Conservation (phyloP, 768 basidiomycete genomes). For the Rhodosporidiobolus sp. region DNA sequence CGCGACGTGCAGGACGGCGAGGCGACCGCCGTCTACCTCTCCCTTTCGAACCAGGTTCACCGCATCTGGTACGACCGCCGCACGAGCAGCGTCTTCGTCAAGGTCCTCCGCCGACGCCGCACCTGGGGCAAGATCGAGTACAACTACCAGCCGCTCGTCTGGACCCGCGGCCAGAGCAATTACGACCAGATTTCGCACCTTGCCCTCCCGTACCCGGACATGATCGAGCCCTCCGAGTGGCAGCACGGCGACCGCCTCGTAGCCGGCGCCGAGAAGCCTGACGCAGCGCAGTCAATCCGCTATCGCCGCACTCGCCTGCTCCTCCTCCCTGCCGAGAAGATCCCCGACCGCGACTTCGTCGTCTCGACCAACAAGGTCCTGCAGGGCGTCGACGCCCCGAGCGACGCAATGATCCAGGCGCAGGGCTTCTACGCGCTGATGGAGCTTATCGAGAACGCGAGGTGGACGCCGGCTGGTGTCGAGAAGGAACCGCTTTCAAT, state of each 20-base stretch:
- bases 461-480: constrained; percentile 70
- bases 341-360: constrained; percentile 55
- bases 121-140: constrained; percentile 58
- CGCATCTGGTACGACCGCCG: constrained; percentile 71
- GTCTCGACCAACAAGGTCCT: constrained; percentile 51
- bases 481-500: constrained; percentile 48
- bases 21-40: constrained; percentile 74
- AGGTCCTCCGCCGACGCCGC: constrained; percentile 70
- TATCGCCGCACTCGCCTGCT: constrained; percentile 95
- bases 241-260: constrained; percentile 47
- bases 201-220: constrained; percentile 36
- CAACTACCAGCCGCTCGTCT: constrained; percentile 83
- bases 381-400: constrained; percentile 63
- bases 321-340: constrained; percentile 73
- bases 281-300: constrained; percentile 71
- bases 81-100: constrained; percentile 83
- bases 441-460: constrained; percentile 76
- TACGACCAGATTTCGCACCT: constrained; percentile 11
- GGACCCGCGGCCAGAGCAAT: constrained; percentile 54
- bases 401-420: constrained; percentile 81
- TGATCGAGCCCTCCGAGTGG: constrained; percentile 44
- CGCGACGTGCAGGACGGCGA: constrained; percentile 43
- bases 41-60: constrained; percentile 94
- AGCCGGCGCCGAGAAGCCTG: constrained; percentile 65
- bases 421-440: constrained; percentile 88